Percentiles rank a stretch among this genome's conserved stretches.
Conservation (phyloP, 2,329 filamentous ascomycete genomes). For the Emergomyces africanus region DNA sequence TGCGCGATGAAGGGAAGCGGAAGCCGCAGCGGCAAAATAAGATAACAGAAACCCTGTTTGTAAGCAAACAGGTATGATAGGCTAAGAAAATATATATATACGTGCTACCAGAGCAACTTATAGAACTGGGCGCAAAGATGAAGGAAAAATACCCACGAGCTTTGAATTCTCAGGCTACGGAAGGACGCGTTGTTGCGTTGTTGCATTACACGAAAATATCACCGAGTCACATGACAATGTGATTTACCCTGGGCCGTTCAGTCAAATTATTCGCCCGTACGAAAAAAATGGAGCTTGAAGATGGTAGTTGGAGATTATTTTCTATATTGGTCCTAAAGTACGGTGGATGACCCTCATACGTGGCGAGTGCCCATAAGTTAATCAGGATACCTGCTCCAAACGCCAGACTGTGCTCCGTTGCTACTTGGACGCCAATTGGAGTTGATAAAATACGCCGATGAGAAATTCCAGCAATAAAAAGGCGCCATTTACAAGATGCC, state of each 20-base stretch:
- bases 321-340: not conserved
- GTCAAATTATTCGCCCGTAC: not conserved
- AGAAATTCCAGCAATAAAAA: not conserved
- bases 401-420: not conserved
- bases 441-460: not conserved
- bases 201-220: not conserved
- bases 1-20: not conserved
- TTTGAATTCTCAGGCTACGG: not conserved
- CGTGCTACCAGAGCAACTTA: not conserved
- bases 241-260: no score
- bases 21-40: not conserved
- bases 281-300: no score
- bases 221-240: not conserved
- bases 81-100: not conserved
- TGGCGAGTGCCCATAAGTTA: not conserved
- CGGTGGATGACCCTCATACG: not conserved
- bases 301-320: not conserved
- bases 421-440: not conserved
- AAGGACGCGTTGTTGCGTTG: not conserved
- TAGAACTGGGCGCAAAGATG: not conserved
- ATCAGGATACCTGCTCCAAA: not conserved
- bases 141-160: not conserved
- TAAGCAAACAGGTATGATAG: not conserved
- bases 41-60: not conserved
- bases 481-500: conserved; percentile 11